phyloP scores from a whole-genome alignment of 73 alveolate species.

The Effrenium voratum region DNA sequence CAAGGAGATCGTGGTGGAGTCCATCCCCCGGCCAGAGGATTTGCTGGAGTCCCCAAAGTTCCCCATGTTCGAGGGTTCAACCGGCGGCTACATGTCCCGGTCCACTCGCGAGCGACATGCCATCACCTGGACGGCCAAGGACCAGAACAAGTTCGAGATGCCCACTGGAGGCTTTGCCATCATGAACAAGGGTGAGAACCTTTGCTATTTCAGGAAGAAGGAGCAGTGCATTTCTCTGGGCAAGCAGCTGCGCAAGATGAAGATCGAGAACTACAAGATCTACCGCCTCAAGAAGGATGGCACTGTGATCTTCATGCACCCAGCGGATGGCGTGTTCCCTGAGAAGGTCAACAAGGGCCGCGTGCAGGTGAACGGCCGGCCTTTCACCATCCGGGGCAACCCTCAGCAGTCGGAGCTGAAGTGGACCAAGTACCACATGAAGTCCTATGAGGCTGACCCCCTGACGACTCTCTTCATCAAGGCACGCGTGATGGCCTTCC shows the following conservation, averaged over 20 bases:
- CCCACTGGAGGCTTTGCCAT: slow-evolving; percentile 88
- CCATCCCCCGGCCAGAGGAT: slow-evolving; percentile 92
- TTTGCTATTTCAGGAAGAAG: slow-evolving; percentile 94
- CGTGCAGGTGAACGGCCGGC: slow-evolving; percentile 93
- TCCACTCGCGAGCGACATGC: slow-evolving; percentile 93
- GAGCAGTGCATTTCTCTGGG: slow-evolving; percentile 93
- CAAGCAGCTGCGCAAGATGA: slow-evolving; percentile 93
- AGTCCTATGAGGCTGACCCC: slow-evolving; percentile 89
- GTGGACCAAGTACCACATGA: slow-evolving; percentile 84
- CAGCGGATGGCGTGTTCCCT: slow-evolving; percentile 91
- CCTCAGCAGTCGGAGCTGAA: slow-evolving; percentile 90
- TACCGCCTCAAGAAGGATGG: slow-evolving; percentile 93
- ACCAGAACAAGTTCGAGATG: slow-evolving; percentile 79
- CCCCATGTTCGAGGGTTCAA: slow-evolving; percentile 85
- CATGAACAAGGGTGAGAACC: slow-evolving; percentile 93
- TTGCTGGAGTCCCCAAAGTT: slow-evolving; percentile 90
- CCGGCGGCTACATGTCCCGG: slow-evolving; percentile 89
- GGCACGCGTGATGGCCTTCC: slow-evolving; percentile 91
- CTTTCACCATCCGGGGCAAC: slow-evolving; percentile 84
- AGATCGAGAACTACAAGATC: slow-evolving; percentile 89
- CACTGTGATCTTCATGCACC: slow-evolving; percentile 91
- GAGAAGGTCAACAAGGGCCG: slow-evolving; percentile 94
- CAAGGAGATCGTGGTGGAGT: slow-evolving; percentile 61
- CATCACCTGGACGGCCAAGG: slow-evolving; percentile 93
- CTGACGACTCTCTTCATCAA: slow-evolving; percentile 87